Evolutionary conservation across 2,329 filamentous ascomycete species (phyloP).

Genomic region (Echinosphaeria canescens): DNA sequence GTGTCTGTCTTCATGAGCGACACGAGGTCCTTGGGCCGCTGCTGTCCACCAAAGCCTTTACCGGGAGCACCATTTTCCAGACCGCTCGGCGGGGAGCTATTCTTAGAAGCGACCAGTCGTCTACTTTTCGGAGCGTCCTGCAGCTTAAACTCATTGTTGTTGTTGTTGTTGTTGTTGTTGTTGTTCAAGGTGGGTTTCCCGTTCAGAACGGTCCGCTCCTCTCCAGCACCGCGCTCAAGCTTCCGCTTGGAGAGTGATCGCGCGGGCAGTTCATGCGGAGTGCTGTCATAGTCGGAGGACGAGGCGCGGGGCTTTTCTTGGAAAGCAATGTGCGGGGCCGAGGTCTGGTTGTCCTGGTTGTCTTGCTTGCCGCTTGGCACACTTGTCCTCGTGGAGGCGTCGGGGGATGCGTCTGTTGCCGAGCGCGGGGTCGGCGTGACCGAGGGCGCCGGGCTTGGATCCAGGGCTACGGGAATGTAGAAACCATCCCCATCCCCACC

Average conservation of each 20-base stretch:
- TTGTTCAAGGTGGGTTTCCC: conserved; percentile 16
- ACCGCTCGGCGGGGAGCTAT: conserved; percentile 19
- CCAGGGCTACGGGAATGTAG: conserved; percentile 55
- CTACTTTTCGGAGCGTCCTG: conserved; percentile 60
- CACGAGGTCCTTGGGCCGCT: conserved; percentile 4
- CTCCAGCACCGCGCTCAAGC: conserved; percentile 5
- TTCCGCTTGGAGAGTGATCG: conserved; percentile 22
- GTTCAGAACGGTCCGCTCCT: conserved; percentile 12
- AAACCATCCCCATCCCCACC: conserved; percentile 40
- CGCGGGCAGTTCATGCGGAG: conserved; percentile 23
- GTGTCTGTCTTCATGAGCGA: no score
- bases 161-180: conserved; percentile 15
- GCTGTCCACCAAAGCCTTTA: conserved; percentile 12
- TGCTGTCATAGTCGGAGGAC: conserved; percentile 36
- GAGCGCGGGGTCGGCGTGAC: conserved; percentile 27
- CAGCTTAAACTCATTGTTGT: conserved; percentile 46
- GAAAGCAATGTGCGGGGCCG: conserved; percentile 79
- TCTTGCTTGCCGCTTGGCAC: conserved; percentile 18
- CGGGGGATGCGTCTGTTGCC: conserved; percentile 21
- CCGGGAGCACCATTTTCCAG: conserved; percentile 15
- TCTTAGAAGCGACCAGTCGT: conserved; percentile 18
- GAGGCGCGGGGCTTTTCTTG: conserved; percentile 58
- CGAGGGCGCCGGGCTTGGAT: conserved; percentile 39
- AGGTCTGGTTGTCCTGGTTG: conserved; percentile 25
- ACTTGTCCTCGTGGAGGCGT: conserved; percentile 19